Evolutionary conservation across 2,329 filamentous ascomycete species (phyloP).

Genomic region (Penicillium sp.): DNA sequence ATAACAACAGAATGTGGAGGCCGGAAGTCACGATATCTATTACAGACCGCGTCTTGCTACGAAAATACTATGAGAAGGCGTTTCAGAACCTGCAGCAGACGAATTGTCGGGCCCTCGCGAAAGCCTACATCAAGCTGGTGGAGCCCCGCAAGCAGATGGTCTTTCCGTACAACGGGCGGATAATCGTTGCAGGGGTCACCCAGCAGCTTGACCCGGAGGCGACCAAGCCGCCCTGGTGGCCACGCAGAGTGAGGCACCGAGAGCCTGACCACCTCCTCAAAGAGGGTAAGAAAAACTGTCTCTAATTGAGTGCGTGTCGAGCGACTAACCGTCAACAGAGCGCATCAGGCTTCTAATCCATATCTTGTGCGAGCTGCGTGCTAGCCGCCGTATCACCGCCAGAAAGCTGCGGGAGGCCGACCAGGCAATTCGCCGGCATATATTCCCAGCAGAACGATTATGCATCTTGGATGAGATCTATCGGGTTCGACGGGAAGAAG

Average conservation of each 20-base stretch:
- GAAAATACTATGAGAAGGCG: conserved; percentile 32
- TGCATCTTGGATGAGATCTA: conserved; percentile 42
- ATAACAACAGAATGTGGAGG: background rate
- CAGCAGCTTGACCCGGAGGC: conserved; percentile 31
- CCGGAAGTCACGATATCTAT: conserved; percentile 24
- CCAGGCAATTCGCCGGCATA: conserved; percentile 38
- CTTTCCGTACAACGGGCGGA: conserved; percentile 35
- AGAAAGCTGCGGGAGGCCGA: conserved; percentile 39
- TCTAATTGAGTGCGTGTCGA: background rate
- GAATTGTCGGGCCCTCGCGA: conserved; percentile 34
- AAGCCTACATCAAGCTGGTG: conserved; percentile 35
- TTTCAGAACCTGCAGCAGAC: conserved; percentile 34
- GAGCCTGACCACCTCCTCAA: conserved; percentile 36
- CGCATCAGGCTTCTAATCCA: conserved; percentile 42
- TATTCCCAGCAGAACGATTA: conserved; percentile 33
- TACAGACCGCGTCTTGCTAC: conserved; percentile 23
- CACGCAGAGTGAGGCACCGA: conserved; percentile 30
- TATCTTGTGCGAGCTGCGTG: conserved; percentile 38
- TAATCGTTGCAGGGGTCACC: conserved; percentile 26
- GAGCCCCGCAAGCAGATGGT: conserved; percentile 37
- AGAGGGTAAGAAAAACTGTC: conserved; percentile 20
- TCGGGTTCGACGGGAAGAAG: conserved; percentile 38
- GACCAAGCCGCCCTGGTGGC: conserved; percentile 37
- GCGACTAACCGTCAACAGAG: conserved; percentile 23
- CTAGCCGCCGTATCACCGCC: conserved; percentile 36